These are phyloP conservation scores for Phaffomyces thermotolerans DNA, from an alignment of 805 yeast species.

Conservation along the genomic window DNA sequence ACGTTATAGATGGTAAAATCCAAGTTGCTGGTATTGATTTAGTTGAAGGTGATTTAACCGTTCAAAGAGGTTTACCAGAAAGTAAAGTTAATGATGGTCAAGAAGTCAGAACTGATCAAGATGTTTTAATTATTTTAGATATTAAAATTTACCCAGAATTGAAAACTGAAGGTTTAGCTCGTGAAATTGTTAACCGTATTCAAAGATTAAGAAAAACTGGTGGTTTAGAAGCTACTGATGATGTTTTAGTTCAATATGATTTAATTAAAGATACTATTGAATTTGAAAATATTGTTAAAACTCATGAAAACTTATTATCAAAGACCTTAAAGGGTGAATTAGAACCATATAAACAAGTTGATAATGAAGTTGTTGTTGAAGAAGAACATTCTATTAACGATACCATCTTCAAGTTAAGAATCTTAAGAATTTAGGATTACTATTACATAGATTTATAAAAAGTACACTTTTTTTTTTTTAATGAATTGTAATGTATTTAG, in stretches of 20 bases:
- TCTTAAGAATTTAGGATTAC: constrained; percentile 49
- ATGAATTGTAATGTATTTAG: background rate
- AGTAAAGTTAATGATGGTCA: constrained; percentile 57
- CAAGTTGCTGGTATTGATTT: constrained; percentile 86
- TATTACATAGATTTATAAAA: too few relatives aligned
- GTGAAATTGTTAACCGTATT: constrained; percentile 94
- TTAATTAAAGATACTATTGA: constrained; percentile 56
- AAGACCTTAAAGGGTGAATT: constrained; percentile 66
- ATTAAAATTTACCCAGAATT: constrained; percentile 81
- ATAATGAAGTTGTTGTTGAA: constrained; percentile 57
- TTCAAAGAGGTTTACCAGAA: constrained; percentile 82
- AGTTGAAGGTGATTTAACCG: constrained; percentile 82
- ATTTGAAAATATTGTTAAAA: constrained; percentile 51
- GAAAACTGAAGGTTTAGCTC: constrained; percentile 89
- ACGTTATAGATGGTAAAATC: constrained; percentile 63
- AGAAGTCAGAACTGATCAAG: constrained; percentile 83
- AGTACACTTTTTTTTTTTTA: too few relatives aligned
- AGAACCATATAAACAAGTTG: constrained; percentile 37
- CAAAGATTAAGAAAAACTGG: constrained; percentile 97
- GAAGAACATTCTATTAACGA: constrained; percentile 85
- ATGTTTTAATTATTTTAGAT: constrained; percentile 84
- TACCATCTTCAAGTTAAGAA: constrained; percentile 68
- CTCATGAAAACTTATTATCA: constrained; percentile 59
- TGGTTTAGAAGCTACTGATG: constrained; percentile 92
- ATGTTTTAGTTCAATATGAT: constrained; percentile 78